Base-by-base conservation (phyloP, 257 asterid genomes). In the Anisodus acutangulus region DNA sequence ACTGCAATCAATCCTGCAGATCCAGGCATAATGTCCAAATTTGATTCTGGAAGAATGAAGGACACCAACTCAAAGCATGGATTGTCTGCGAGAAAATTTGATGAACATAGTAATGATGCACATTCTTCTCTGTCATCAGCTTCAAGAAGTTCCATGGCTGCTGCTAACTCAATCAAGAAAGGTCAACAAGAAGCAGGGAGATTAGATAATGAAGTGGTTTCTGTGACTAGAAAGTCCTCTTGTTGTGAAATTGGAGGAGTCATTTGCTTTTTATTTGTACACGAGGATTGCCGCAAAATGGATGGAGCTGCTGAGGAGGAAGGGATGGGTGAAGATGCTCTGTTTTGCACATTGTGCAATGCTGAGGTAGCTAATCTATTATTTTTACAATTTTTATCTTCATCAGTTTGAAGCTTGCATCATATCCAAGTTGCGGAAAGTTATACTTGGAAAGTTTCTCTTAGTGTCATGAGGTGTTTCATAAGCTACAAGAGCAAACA, bases 1-100 rank as follows among this genome's bases (percentile, higher is more conserved):
- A 97, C 99, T 72, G 99, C 99, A 82, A 97, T 97, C 86, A 97
- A 97, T 90, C 99, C 99, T 15, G 98, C 99, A 26, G 99, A 95
- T 86, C 98, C 99, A 39, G 99, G 99, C 57, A 95, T 97, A 87
- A 93, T 97, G 97, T 89, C 87, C 82, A 95, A 89, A 82, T 95
- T 97, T 83, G 91, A 92, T 49, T 91, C 91, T 47, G 92, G 89
- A 87, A 84, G 83, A 3, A 87, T 86, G 87, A 86, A 88, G 47
- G 92, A 87, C 83, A 88, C 88, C 78, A 83, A 64, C 60, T 88
- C 80, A 85, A 92, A 87, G 85, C 92, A 85, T 19, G 94, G 91
- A 69, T 85, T 92, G 51, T 87, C 89, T 79, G 87, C 90, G 37
- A 86, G 84, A 88, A 95, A 92, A 87, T 88, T 86, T 80, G 99